Evolutionary conservation across 345 rosid genomes (phyloP), one percentile per base, ranked within the genome.

Genomic region (Populus nigra): DNA sequence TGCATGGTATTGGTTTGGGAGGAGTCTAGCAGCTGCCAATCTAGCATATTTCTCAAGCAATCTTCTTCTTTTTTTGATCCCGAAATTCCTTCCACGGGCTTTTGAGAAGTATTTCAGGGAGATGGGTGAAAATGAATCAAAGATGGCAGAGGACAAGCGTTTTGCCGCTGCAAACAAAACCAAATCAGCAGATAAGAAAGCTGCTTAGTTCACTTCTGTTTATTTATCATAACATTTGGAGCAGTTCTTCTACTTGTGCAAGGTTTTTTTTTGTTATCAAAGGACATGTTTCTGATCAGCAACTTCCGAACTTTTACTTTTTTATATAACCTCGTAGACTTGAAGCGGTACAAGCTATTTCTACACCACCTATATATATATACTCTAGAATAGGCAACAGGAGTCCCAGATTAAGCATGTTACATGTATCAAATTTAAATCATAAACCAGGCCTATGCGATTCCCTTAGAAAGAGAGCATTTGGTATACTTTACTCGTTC

Each of bases 1-100:
- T 29, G 86, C 81, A 0, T 92, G 97, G 98, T 86, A 70, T 82
- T 92, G 97, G 99, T 94, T 92, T 65, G 97, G 98, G 75, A 89
- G 93, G 78, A 73, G 80, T 33, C 77, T 94, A 23, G 85, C 97
- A 0, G 78, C 78, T n/a, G 88, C 90, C 0, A 96, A 96, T 62
- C 74, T 90, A 5, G 36, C 35, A 4, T 96, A 96, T 76, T 94
- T 89, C 78, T 90, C 97, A 1, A 82, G 81, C 71, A 94, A 94
- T 78, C 85, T 94, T n/a, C 85, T 94, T 10, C 82, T 87, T 68
- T 91, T 95, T 84, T 81, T 93, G 88, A 90, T 95, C 68, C 99
- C 97, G 10, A 83, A 81, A 43, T 92, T 92, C 80, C 88, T 95
- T 12, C 99, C 99, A 39, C 87, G 89, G 7, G 93, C 98, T 17